These are phyloP conservation scores for Pseudogymnoascus sp. DNA, from an alignment of 2,329 filamentous ascomycete genomes.

Conservation along the genomic window DNA sequence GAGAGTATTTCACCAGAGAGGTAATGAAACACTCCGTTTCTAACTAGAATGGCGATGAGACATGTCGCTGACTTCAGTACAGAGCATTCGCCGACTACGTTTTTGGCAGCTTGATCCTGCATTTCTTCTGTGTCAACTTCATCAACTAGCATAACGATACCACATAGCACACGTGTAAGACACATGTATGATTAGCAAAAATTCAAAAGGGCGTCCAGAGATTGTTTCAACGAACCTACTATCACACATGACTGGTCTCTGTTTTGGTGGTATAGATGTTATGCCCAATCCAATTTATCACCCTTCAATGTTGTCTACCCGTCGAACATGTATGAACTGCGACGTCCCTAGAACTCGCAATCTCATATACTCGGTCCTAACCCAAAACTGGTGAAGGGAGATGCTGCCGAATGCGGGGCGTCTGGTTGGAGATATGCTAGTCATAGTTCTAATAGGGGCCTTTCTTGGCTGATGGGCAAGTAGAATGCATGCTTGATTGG, in stretches of 20 bases:
- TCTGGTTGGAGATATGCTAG: not conserved
- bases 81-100: constrained; percentile 96
- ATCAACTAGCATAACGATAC: constrained; percentile 63
- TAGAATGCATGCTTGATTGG: not conserved
- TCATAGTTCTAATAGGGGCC: not conserved
- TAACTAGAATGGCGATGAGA: not conserved
- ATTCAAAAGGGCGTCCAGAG: constrained; percentile 13
- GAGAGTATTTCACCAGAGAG: constrained; percentile 70
- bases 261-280: not conserved
- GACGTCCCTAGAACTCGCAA: not conserved
- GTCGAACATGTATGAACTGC: not conserved
- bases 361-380: not conserved
- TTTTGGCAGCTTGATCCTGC: constrained; percentile 87
- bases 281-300: not conserved
- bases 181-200: constrained; percentile 9
- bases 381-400: not conserved
- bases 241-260: not conserved
- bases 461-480: not conserved
- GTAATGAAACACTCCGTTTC: constrained; percentile 36
- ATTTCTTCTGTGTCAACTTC: constrained; percentile 99
- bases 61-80: constrained; percentile 17
- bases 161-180: constrained; percentile 11
- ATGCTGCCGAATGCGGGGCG: not conserved
- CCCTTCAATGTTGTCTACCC: not conserved
- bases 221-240: not conserved